Evolutionary conservation across 805 yeast species (phyloP).

Genomic region (Candida gorgasii): DNA sequence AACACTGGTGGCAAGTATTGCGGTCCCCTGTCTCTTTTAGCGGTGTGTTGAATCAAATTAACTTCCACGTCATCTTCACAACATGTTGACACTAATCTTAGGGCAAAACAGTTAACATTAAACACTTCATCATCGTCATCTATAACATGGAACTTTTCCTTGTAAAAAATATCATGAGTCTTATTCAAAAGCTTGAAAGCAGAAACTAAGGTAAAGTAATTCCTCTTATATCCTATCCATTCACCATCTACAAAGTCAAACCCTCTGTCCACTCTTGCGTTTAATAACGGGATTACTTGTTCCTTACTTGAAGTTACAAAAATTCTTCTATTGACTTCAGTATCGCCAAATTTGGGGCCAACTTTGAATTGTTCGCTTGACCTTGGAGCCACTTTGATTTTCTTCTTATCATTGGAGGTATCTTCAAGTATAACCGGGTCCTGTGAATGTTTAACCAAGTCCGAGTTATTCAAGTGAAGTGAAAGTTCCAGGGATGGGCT

Average conservation of each 20-base stretch:
- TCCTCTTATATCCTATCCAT: constrained; percentile 74
- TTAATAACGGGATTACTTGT: constrained; percentile 39
- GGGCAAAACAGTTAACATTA: constrained; percentile 49
- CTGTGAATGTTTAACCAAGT: no score
- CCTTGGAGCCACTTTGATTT: constrained; percentile 55
- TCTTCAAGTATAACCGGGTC: no score
- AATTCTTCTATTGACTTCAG: constrained; percentile 19
- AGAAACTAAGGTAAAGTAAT: constrained; percentile 65
- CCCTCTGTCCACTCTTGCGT: constrained; percentile 65
- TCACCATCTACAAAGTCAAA: constrained; percentile 50
- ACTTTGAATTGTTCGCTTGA: constrained; percentile 64
- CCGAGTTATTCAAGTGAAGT: no score
- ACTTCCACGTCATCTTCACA: constrained; percentile 50
- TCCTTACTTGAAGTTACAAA: constrained; percentile 16
- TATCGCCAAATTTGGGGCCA: constrained; percentile 57
- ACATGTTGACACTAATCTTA: constrained; percentile 53
- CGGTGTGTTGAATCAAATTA: constrained; percentile 65
- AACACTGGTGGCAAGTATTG: constrained; percentile 58
- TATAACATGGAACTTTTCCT: constrained; percentile 33
- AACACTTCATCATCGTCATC: constrained; percentile 19
- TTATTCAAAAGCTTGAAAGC: constrained; percentile 43
- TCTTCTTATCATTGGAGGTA: constrained; percentile 12
- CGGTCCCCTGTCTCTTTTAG: constrained; percentile 74
- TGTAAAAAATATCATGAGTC: constrained; percentile 28
- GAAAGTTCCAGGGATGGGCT: no score